These are phyloP conservation scores for Tylopilus sp. DNA, from an alignment of 1,284 basidiomycete species.

Conservation along the genomic window DNA sequence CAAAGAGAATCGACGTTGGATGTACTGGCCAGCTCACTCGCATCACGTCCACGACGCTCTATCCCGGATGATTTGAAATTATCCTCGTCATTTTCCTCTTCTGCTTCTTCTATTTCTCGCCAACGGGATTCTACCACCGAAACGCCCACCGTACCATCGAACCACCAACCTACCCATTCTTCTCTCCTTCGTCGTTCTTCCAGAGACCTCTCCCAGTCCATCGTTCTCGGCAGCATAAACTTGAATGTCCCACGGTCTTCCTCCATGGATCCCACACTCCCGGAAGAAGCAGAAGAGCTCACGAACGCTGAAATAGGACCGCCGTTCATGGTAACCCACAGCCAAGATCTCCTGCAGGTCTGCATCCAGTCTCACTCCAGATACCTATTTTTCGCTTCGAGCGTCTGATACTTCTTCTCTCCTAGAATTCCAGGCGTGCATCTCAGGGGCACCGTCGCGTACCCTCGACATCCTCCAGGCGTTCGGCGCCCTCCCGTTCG, in stretches of 20 bases:
- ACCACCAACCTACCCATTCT: constrained; percentile 14
- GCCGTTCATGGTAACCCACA: constrained; percentile 30
- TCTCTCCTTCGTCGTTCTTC: constrained; percentile 33
- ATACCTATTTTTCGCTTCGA: constrained; percentile 1
- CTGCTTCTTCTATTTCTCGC: constrained; percentile 9
- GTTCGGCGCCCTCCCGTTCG: constrained; percentile 5
- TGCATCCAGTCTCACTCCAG: constrained; percentile 4
- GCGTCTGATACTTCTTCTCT: neutral
- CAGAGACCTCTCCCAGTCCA: constrained; percentile 31
- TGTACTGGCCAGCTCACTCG: constrained; percentile 32
- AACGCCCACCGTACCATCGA: constrained; percentile 31
- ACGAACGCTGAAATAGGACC: constrained; percentile 19
- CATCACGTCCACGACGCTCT: constrained; percentile 32
- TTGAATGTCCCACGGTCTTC: constrained; percentile 39
- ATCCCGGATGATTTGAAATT: too few relatives aligned
- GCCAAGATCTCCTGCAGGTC: constrained; percentile 46
- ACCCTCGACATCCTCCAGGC: constrained; percentile 33
- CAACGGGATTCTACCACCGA: constrained; percentile 22
- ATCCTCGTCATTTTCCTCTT: too few relatives aligned
- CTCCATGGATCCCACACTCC: constrained; percentile 24
- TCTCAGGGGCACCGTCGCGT: constrained; percentile 36
- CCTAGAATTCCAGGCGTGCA: constrained; percentile 33
- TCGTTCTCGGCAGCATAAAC: constrained; percentile 39
- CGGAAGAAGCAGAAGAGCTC: constrained; percentile 27
- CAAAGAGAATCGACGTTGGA: constrained; percentile 31